A percentile compares a stretch with the other conserved stretches of the same genome.
These are phyloP conservation scores for Hordeum vulgare DNA, from an alignment of 176 grass and related monocot genomes.

Conservation along the genomic window MorexV3_pseudomolecules_assembly NC_058520.1:124614318-124614817, in stretches of 20 bases:
- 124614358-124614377: constrained; percentile 19
- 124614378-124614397: not conserved
- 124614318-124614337: not conserved
- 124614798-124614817: not conserved
- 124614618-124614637: not conserved
- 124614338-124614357: constrained; percentile 14
- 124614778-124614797: not conserved
- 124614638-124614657: too few species aligned
- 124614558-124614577: constrained; percentile 15
- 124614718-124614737: too few species aligned
- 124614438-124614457: constrained; percentile 21
- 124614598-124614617: not conserved
- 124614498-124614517: constrained; percentile 19
- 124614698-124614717: too few species aligned
- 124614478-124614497: not conserved
- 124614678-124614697: too few species aligned
- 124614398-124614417: constrained; percentile 18
- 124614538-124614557: constrained; percentile 27
- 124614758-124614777: too few species aligned
- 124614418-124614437: not conserved
- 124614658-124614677: too few species aligned
- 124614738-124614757: too few species aligned
- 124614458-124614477: not conserved
- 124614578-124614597: not conserved
- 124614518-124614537: constrained; percentile 26